Base-by-base conservation (phyloP, 495 filamentous ascomycete genomes). In the Cryomyces minteri region DNA sequence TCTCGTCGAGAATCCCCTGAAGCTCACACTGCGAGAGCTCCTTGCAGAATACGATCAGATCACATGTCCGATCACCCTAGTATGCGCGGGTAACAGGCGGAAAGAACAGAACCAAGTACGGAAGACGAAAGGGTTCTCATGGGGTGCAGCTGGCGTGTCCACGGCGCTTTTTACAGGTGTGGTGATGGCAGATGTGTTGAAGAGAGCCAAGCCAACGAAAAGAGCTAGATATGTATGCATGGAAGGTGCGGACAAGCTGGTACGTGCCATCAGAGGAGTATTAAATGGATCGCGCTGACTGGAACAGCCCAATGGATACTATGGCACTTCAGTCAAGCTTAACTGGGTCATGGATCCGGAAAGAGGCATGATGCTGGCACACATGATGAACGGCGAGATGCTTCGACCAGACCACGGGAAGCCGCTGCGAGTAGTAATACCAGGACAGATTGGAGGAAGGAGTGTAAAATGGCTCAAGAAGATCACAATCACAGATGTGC, bases 391-490 rank as follows among this genome's bases (percentile, higher is more conserved):
- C 51, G 88, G 88, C 18, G 85, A 90, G 57, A 58, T 68, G 46
- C 71, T 95, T 11, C 67, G 72, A 31, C 88, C 88, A 0, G 88
- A 96, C 55, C 88, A 96, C 52, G 88, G 88, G 8, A 79, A 82
- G 43, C 88, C 88, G 0, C 56, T 96, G 33, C 67, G 88, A 40
- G 79, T 80, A 4, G 80, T 94, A 4, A 83, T 96, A 6, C 88
- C 88, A 0, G 87, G 88, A 4, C 87, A 94, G 61, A 95, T 96
- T 49, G 88, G 88, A 38, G 88, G 88, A 5, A 70, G 88, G 41
- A 94, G 86, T 60, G 88, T 96, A 30, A 96, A 96, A 61, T 96
- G 88, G 88, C 54, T 96, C 49, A 93, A 82, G 66, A 78, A 70
- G 38, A 70, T 96, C 43, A 81, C 88, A 31, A 54, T 95, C 41